Base-by-base conservation (phyloP, 176 grass and related monocot species). In the Microstegium vimineum region DNA sequence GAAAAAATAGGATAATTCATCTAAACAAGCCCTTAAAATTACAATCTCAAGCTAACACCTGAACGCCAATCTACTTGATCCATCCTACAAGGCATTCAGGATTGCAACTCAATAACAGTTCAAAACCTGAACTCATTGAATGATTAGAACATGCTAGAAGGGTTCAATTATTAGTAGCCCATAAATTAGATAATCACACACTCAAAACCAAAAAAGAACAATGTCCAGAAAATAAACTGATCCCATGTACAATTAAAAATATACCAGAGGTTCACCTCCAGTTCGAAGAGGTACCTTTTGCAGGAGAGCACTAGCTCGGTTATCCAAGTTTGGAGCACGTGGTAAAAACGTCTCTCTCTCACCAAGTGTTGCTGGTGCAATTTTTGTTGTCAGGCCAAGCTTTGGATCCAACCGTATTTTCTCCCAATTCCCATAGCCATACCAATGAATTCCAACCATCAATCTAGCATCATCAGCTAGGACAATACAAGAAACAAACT, bases 401-500 rank as follows among this genome's bases (percentile, higher is more conserved):
- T 84, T 88, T 26, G 93, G 77, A 73, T 99, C 96, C 73, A 94
- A 80, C 52, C 96, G 83, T 81, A 99, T 99, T 83, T 95, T 99
- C 76, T 99, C 96, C 96, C 96, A 99, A 79, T 95, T 99, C 62
- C 96, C 96, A 67, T 99, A 99, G 77, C 96, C 96, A 90, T 99
- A 90, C 92, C 90, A 95, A 71, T 95, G 87, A 90, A 99, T 95
- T 15, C 96, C 96, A 86, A 95, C 84, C 66, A 99, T 82, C 91
- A 99, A 93, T 69, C 93, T 93, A 74, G 96, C 93, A 90, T 99
- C 96, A 92, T 99, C 96, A 94, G 92, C 93, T 99, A 76, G 65
- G 18, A 40, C 62, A 10, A 78, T 25, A 77, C 25, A 54, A 84
- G 27, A 82, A 78, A 75, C 35, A 40, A 71, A 78, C 12, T 17